Evolutionary conservation across 2,329 filamentous ascomycete genomes (phyloP), one percentile per base, ranked within the genome.

Genomic region (Colletotrichum simmondsii): DNA sequence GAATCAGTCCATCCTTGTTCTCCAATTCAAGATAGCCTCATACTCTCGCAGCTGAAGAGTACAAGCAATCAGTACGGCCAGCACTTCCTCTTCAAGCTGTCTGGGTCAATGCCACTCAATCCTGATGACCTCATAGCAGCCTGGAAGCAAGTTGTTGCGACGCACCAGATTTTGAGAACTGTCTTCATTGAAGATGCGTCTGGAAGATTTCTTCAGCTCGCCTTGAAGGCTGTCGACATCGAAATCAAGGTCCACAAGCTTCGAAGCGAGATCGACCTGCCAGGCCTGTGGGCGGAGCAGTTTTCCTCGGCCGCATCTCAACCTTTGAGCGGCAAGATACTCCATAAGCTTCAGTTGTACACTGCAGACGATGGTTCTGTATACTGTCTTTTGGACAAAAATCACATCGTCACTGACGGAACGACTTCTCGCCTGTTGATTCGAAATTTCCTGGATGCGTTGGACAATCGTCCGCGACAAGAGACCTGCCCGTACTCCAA

Each of bases 381-480:
- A 2, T 72, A 69, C 26, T 72, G 70, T n/a, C 42, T 68, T 1
- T 6, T 72, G 10, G 52, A 59, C 16, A 72, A 72, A 12, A 72
- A 72, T 8, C 70, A 72, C 10, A 42, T 72, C 3, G 64, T 72
- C 30, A 69, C 69, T 2, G 69, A 72, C 16, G 69, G 69, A 4
- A 63, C 53, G 5, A 72, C 69, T 12, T 72, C 69, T 1, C 54
- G 69, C 3, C 59, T 72, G 5, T 5, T 72, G 3, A 60, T 69
- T 19, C 53, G 59, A 0, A 60, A 72, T 26, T 54, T 72, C 14
- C 22, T 72, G 7, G 53, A 61, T 2, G 54, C 24, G 3, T 72
- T 60, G 4, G 26, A 64, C 1, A 59, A 59, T 28, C 14, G 16
- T 1, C 8, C 22, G 2, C 30, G 11, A 24, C 24, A 16, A 2